Conservation (phyloP, 495 filamentous ascomycete species). For the Aspergillus leporis region DNA sequence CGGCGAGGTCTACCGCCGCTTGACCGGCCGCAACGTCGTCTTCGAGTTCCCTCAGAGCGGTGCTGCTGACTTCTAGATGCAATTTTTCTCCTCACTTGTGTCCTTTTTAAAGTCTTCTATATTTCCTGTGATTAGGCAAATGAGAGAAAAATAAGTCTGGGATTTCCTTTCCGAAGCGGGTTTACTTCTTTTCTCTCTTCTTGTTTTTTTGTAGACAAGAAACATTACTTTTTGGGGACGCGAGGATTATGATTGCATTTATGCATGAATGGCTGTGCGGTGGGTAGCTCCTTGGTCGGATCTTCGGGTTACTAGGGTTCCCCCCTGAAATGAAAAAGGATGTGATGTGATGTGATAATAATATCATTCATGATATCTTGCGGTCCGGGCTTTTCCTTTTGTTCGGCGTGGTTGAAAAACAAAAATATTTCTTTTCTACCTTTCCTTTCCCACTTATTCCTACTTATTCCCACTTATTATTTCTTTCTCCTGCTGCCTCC, state of each 20-base stretch:
- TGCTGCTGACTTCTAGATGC: conserved; percentile 72
- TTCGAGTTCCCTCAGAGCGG: conserved; percentile 96
- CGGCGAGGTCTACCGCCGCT: conserved; percentile 93
- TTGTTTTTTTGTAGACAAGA: conserved; percentile 3
- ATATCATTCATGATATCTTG: conserved; percentile 26
- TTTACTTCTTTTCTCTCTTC: conserved; percentile 1
- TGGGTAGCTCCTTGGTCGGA: conserved; percentile 3
- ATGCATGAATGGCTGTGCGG: conserved; percentile 6
- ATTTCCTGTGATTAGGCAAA: conserved; percentile 2
- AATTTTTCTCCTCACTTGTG: conserved; percentile 2
- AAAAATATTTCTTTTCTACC: conserved; percentile 18
- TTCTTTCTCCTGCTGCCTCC: not conserved
- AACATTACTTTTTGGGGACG: not conserved
- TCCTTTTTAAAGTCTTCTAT: conserved; percentile 2
- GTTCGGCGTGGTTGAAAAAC: conserved; percentile 25
- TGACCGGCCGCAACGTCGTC: conserved; percentile 89
- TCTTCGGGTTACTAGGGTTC: conserved; percentile 8
- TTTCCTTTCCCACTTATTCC: conserved; percentile 6
- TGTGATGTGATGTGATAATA: conserved; percentile 21
- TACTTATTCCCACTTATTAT: not conserved
- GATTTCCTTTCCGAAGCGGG: not conserved
- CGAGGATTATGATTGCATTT: conserved; percentile 2
- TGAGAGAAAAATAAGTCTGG: conserved; percentile 1
- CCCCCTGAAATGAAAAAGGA: conserved; percentile 9
- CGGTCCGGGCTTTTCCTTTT: conserved; percentile 20